Evolutionary conservation across 805 yeast genomes (phyloP), one percentile per base, ranked within the genome.

Genomic region (Myxozyma melibiosi): DNA sequence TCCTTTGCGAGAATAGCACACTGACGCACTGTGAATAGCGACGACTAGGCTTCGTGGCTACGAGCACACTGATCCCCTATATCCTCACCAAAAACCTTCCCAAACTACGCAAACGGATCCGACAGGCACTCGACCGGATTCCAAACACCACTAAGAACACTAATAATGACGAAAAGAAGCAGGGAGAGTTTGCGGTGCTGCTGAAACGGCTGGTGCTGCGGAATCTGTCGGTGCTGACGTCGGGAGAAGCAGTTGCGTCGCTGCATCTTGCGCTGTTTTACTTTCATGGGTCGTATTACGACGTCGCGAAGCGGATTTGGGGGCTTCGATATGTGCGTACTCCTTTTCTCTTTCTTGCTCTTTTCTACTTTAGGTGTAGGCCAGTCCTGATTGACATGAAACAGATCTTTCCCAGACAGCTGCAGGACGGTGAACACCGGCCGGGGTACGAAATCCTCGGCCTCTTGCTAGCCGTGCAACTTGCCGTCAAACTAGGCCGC

Each of bases 231-330:
- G 16, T 28, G 16, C 9, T 59, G 11, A 38, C 48, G 25, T 54
- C 64, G 13, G 65, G 69, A 13, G 65, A 69, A 25, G 73, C 80
- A 1, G 53, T 87, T 4, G 72, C 83, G 68, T 86, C 87, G 65
- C 55, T 88, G 14, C 96, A 92, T 69, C 71, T 90, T 50, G 92
- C 96, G 0, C 35, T 88, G 0, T 92, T 92, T 69, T 92, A 92
- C 71, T 82, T 91, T 67, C 78, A 78, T 42, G 98, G 97, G 1
- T 79, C 84, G 28, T 94, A 86, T 70, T 91, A 91, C 72, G 84
- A 86, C 49, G 63, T 90, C 3, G 80, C 88, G 1, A 90, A 90
- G 65, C 75, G 98, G 37, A 16, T 90, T 0, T 83, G 85, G 70
- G 96, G 96, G 0, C 68, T 92, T 69, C 74, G 96, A 37, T 92